A percentile compares a stretch with the other conserved stretches of the same genome.
These are phyloP conservation scores for Coleophoma crateriformis DNA, from an alignment of 2,329 filamentous ascomycete species.

Conservation along the genomic window DNA sequence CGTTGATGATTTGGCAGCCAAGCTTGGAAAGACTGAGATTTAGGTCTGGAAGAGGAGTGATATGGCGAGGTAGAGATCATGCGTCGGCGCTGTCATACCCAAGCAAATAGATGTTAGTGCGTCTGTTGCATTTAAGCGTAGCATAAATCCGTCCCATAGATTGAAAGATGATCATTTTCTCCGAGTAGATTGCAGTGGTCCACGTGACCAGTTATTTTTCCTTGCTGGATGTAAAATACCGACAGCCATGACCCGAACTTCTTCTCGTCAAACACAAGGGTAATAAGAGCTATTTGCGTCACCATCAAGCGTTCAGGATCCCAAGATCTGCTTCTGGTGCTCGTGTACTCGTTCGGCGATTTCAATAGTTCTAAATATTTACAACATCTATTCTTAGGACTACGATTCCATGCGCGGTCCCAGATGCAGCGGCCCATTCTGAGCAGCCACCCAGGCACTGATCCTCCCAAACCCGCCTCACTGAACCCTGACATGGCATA, in stretches of 20 bases:
- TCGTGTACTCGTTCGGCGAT: background rate
- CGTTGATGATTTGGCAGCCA: conserved; percentile 74
- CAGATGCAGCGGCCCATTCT: background rate
- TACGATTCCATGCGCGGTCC: background rate
- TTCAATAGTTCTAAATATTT: background rate
- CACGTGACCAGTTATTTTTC: too few relatives aligned
- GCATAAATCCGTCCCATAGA: too few relatives aligned
- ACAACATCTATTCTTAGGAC: background rate
- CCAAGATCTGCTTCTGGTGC: background rate
- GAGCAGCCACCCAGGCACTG: too few relatives aligned
- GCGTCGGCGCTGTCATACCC: background rate
- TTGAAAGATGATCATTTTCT: too few relatives aligned
- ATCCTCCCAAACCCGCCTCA: too few relatives aligned
- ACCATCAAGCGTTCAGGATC: too few relatives aligned
- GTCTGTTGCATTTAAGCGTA: background rate
- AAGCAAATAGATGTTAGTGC: background rate
- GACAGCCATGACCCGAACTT: too few relatives aligned
- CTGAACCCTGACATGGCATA: too few relatives aligned
- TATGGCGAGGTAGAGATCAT: background rate
- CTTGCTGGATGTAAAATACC: too few relatives aligned
- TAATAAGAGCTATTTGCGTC: too few relatives aligned
- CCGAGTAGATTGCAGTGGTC: too few relatives aligned
- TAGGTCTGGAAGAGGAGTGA: background rate
- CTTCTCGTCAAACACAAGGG: too few relatives aligned
- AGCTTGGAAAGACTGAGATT: conserved; percentile 58